These are phyloP conservation scores for Elsinoe ampelina DNA, from an alignment of 2,329 filamentous ascomycete species.

Conservation along the genomic window DNA sequence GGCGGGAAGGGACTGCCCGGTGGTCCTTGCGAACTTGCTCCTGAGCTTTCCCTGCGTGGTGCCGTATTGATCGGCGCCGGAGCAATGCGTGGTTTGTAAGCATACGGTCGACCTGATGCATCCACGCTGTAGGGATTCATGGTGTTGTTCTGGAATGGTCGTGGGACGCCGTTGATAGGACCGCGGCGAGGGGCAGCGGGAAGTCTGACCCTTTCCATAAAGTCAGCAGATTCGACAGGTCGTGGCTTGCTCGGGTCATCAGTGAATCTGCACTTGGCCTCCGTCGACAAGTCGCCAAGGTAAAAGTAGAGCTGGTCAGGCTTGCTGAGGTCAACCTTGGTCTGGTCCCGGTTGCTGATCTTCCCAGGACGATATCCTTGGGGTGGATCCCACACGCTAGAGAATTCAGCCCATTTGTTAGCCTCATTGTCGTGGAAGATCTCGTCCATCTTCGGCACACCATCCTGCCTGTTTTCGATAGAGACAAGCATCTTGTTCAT, in stretches of 20 bases:
- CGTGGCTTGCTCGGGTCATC: slow-evolving; percentile 56
- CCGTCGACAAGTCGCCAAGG: slow-evolving; percentile 74
- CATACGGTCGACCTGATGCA: slow-evolving; percentile 25
- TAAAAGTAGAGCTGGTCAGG: slow-evolving; percentile 80
- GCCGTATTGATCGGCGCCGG: slow-evolving; percentile 19
- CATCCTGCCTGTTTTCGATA: slow-evolving; percentile 41
- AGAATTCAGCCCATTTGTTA: slow-evolving; percentile 58
- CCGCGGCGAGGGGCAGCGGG: slow-evolving; percentile 23
- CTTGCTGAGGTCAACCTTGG: slow-evolving; percentile 62
- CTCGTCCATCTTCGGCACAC: slow-evolving; percentile 39
- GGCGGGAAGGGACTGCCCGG: slow-evolving; percentile 27
- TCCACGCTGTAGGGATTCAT: slow-evolving; percentile 4
- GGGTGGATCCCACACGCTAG: slow-evolving; percentile 39
- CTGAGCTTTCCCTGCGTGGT: slow-evolving; percentile 15
- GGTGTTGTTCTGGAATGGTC: background rate
- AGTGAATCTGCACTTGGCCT: slow-evolving; percentile 84
- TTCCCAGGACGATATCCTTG: slow-evolving; percentile 32
- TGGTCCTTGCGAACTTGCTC: slow-evolving; percentile 14
- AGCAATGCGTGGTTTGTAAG: slow-evolving; percentile 30
- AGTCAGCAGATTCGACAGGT: slow-evolving; percentile 62
- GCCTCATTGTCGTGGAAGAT: slow-evolving; percentile 37
- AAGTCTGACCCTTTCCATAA: slow-evolving; percentile 55
- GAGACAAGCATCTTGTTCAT: slow-evolving; percentile 40
- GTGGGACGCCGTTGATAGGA: slow-evolving; percentile 1
- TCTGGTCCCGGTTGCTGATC: slow-evolving; percentile 39